Evolutionary conservation across 2,329 filamentous ascomycete genomes (phyloP).

Genomic region (Microdochium paspali): DNA sequence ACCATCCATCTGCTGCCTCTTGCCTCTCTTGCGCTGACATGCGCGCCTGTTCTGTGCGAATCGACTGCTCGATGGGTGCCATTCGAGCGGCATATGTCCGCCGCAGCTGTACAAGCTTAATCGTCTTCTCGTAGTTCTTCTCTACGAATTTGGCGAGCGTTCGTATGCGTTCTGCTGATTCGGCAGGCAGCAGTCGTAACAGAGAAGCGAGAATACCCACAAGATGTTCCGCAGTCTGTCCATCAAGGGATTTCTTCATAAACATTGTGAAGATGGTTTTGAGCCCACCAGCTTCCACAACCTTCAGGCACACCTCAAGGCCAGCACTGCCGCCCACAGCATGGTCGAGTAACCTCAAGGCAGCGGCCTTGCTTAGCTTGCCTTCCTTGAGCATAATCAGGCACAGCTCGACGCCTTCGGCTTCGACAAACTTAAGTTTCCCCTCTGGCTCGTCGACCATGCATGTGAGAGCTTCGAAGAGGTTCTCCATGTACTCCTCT

Average conservation of each 20-base stretch:
- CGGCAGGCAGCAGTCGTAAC: conserved; percentile 67
- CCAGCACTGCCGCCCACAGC: conserved; percentile 52
- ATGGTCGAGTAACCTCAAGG: conserved; percentile 78
- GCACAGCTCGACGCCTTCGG: conserved; percentile 84
- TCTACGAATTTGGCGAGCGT: conserved; percentile 91
- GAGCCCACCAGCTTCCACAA: conserved; percentile 77
- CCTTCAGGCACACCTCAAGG: conserved; percentile 56
- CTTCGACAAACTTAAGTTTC: conserved; percentile 75
- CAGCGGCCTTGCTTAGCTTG: conserved; percentile 69
- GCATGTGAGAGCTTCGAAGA: conserved; percentile 81
- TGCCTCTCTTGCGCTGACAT: conserved; percentile 50
- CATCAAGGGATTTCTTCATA: conserved; percentile 68
- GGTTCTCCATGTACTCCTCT: conserved; percentile 89
- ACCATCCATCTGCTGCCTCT: conserved; percentile 58
- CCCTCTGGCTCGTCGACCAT: conserved; percentile 66
- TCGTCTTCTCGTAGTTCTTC: conserved; percentile 82
- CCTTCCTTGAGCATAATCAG: conserved; percentile 88
- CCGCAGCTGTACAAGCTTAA: conserved; percentile 61
- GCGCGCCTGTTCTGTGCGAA: conserved; percentile 44
- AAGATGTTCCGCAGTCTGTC: conserved; percentile 64
- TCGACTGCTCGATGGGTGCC: conserved; percentile 50
- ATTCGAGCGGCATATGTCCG: conserved; percentile 59
- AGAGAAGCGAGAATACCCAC: conserved; percentile 78
- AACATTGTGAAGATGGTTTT: conserved; percentile 82
- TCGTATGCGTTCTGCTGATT: conserved; percentile 71